Evolutionary conservation across 495 filamentous ascomycete genomes (phyloP).

Genomic region (Xylaria curta): DNA sequence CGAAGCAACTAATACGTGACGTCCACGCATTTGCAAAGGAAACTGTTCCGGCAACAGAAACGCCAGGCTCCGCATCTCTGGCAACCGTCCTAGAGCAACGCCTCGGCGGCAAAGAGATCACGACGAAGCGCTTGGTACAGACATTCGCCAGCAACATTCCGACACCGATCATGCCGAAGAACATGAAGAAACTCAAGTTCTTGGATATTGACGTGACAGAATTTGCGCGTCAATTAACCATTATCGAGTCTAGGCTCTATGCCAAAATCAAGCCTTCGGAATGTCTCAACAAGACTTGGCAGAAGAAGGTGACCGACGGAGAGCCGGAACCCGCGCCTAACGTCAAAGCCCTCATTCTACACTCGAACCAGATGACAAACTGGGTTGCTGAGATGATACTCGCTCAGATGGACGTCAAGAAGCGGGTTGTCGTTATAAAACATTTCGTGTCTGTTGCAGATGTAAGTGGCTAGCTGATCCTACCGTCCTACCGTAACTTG

Average conservation of each 20-base stretch:
- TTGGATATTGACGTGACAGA: slow-evolving; percentile 95
- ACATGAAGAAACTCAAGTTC: slow-evolving; percentile 99
- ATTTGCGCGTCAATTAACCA: slow-evolving; percentile 94
- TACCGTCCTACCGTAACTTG: slow-evolving; percentile 17
- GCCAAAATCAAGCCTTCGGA: slow-evolving; percentile 94
- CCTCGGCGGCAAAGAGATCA: slow-evolving; percentile 82
- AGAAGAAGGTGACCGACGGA: slow-evolving; percentile 83
- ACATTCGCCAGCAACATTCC: slow-evolving; percentile 81
- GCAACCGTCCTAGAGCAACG: slow-evolving; percentile 87
- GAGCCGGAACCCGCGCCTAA: slow-evolving; percentile 92
- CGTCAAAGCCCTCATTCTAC: slow-evolving; percentile 93
- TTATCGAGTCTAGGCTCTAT: slow-evolving; percentile 94
- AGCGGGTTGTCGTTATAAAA: slow-evolving; percentile 95
- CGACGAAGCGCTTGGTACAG: slow-evolving; percentile 83
- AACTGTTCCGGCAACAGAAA: slow-evolving; percentile 88
- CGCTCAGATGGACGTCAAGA: slow-evolving; percentile 89
- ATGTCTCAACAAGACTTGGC: slow-evolving; percentile 98
- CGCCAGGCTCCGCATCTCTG: slow-evolving; percentile 80
- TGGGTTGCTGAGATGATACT: slow-evolving; percentile 99
- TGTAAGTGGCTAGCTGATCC: slow-evolving; percentile 57
- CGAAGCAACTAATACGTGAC: slow-evolving; percentile 81
- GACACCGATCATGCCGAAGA: slow-evolving; percentile 92
- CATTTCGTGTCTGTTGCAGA: slow-evolving; percentile 97
- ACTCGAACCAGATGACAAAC: slow-evolving; percentile 98
- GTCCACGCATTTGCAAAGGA: slow-evolving; percentile 92